Percentiles rank a stretch among this genome's conserved stretches.
These are phyloP conservation scores for Trichosanthes truncata DNA, from an alignment of 306 rosid species.

Conservation along the genomic window DNA sequence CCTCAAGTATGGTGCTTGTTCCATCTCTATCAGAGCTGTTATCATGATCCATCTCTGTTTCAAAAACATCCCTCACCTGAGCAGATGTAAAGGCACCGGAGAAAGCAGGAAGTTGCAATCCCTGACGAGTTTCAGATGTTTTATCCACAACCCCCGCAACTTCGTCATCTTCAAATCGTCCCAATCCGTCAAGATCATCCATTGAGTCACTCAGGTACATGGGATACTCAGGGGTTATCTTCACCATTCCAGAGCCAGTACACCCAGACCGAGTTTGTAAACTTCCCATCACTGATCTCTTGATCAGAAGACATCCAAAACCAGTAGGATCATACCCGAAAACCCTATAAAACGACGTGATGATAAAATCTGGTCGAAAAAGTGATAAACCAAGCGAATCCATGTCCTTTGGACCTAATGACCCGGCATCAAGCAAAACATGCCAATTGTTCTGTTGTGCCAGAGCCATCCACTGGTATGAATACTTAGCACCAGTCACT, in stretches of 20 bases:
- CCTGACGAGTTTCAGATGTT: constrained; percentile 49
- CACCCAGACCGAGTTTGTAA: constrained; percentile 85
- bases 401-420: constrained; percentile 98
- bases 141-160: constrained; percentile 34
- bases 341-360: constrained; percentile 92
- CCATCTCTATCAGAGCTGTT: constrained; percentile 79
- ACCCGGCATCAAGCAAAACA: constrained; percentile 93
- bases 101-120: constrained; percentile 81
- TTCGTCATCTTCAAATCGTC: constrained; percentile 51
- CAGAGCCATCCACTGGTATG: constrained; percentile 97
- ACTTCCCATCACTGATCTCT: constrained; percentile 83
- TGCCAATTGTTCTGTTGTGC: constrained; percentile 99
- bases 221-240: constrained; percentile 85
- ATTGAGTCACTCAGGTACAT: constrained; percentile 77
- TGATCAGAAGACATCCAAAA: constrained; percentile 89
- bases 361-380: constrained; percentile 88
- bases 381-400: constrained; percentile 93
- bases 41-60: constrained; percentile 89
- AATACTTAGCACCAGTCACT: constrained; percentile 27
- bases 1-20: constrained; percentile 91
- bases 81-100: constrained; percentile 86
- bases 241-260: constrained; percentile 97
- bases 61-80: constrained; percentile 87
- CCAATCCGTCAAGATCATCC: constrained; percentile 66
- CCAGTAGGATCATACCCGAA: constrained; percentile 96